These are phyloP conservation scores for Pseudonitzschia delicatissima DNA, from an alignment of 108 stramenopile species.

Conservation along the genomic window DNA sequence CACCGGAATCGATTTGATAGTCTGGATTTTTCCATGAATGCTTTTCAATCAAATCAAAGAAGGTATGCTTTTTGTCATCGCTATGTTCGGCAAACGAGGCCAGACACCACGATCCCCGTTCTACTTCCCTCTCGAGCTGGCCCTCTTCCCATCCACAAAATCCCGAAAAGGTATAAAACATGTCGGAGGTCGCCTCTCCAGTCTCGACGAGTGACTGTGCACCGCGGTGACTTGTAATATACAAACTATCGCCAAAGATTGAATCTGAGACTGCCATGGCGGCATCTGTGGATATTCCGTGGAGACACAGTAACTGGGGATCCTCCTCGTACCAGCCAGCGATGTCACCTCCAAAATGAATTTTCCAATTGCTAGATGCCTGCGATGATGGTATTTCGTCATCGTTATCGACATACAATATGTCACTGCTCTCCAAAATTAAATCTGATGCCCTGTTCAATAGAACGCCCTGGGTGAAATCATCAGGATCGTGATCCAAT, in stretches of 20 bases:
- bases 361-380: too few relatives aligned
- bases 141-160: constrained; percentile 56
- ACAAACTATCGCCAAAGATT: constrained; percentile 32
- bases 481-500: constrained; percentile 41
- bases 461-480: constrained; percentile 60
- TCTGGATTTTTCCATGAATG: constrained; percentile 15
- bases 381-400: constrained; percentile 4
- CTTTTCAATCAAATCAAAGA: not conserved
- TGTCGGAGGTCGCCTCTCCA: constrained; percentile 24
- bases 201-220: constrained; percentile 36
- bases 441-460: constrained; percentile 48
- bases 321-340: constrained; percentile 28
- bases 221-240: constrained; percentile 39
- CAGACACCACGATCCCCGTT: constrained; percentile 50
- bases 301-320: constrained; percentile 42
- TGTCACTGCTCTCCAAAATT: constrained; percentile 36
- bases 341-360: constrained; percentile 64
- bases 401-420: constrained; percentile 34
- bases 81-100: constrained; percentile 22
- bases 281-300: constrained; percentile 28
- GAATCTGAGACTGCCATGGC: constrained; percentile 37
- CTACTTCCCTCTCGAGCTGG: constrained; percentile 49
- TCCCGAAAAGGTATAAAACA: constrained; percentile 47
- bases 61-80: not conserved
- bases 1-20: not conserved